These are phyloP conservation scores for Ramularia endophylla DNA, from an alignment of 2,329 filamentous ascomycete genomes.

Conservation along the genomic window DNA sequence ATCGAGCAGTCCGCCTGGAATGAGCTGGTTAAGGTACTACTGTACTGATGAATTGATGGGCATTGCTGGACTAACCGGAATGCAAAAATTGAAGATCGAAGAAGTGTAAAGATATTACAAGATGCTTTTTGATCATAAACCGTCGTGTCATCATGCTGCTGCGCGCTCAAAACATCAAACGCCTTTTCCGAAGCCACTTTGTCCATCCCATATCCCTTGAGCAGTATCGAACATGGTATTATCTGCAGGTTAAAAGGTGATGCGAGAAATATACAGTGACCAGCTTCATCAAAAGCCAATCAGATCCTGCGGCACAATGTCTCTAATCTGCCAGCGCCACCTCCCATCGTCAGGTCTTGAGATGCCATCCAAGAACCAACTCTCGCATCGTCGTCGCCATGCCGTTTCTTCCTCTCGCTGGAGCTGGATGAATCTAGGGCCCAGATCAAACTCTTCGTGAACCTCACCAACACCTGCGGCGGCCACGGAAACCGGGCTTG, in stretches of 20 bases:
- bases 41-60: no score
- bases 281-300: no score
- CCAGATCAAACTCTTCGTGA: constrained; percentile 95
- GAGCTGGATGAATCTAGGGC: constrained; percentile 82
- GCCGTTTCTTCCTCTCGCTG: constrained; percentile 88
- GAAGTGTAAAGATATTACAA: no score
- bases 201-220: no score
- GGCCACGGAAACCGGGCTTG: constrained; percentile 24
- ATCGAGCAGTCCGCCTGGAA: no score
- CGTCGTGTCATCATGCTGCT: no score
- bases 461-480: constrained; percentile 64
- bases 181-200: no score
- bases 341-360: constrained; percentile 70
- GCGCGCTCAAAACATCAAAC: no score
- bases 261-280: constrained; percentile 6
- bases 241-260: constrained; percentile 17
- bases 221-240: constrained; percentile 5
- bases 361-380: constrained; percentile 64
- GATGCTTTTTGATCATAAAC: no score
- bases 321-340: constrained; percentile 37
- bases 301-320: constrained; percentile 16
- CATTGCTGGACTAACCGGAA: no score
- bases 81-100: no score
- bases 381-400: constrained; percentile 82
- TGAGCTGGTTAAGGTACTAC: no score